A percentile compares a stretch with the other conserved stretches of the same genome.
Evolutionary conservation across 148 eudicot genomes (phyloP).

Genomic region (Vaccinium corymbosum): DNA sequence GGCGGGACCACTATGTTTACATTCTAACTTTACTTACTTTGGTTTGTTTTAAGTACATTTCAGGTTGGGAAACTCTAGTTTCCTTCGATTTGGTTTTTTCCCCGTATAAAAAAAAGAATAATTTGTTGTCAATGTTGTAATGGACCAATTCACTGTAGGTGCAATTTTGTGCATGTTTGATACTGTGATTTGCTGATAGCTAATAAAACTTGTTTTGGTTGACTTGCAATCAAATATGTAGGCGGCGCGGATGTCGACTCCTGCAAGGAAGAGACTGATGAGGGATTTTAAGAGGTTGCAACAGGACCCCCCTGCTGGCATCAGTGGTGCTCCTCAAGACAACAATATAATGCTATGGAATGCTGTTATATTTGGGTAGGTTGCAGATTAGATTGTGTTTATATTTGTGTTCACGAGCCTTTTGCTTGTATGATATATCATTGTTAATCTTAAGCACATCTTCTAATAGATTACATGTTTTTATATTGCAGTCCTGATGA

Average conservation of each 20-base stretch:
- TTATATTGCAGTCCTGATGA: slow-evolving; percentile 49
- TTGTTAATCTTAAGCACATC: background rate
- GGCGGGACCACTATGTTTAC: background rate
- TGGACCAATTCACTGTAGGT: background rate
- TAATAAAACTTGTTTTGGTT: background rate
- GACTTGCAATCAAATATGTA: background rate
- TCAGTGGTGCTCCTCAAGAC: slow-evolving; percentile 53
- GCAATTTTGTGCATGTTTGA: background rate
- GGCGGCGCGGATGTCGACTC: slow-evolving; percentile 42
- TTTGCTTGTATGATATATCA: background rate
- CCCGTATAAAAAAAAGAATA: too few species aligned
- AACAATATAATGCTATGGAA: slow-evolving; percentile 56
- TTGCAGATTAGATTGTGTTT: slow-evolving; percentile 1
- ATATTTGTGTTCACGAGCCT: background rate
- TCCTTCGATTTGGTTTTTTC: background rate
- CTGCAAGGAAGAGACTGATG: slow-evolving; percentile 51
- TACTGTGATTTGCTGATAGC: background rate
- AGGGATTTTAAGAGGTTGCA: slow-evolving; percentile 55
- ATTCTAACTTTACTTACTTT: background rate
- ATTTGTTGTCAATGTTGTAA: background rate
- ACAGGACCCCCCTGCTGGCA: slow-evolving; percentile 52
- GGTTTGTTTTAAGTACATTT: background rate
- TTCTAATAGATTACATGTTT: slow-evolving; percentile 16
- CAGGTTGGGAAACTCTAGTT: background rate
- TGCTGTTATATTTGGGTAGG: slow-evolving; percentile 52